These are phyloP conservation scores for Malus asiatica DNA, from an alignment of 306 rosid genomes.

Conservation along the genomic window DNA sequence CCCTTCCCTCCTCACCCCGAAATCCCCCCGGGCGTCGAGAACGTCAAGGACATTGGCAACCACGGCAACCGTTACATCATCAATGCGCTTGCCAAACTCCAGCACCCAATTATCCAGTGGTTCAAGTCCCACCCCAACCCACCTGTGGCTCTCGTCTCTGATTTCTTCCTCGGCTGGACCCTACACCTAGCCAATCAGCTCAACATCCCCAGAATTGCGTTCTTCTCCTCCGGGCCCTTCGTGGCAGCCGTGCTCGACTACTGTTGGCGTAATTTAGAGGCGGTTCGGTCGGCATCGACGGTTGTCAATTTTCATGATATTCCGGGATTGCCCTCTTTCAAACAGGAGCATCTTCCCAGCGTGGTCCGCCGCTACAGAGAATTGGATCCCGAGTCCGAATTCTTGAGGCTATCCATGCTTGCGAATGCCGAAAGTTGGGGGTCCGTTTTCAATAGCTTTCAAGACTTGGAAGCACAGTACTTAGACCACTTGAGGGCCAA, in stretches of 20 bases:
- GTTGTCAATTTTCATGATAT: slow-evolving; percentile 14
- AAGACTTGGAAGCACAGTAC: slow-evolving; percentile 29
- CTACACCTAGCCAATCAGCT: slow-evolving; percentile 23
- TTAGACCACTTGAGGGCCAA: slow-evolving; percentile 18
- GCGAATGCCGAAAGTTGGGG: slow-evolving; percentile 46
- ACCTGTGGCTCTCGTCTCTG: slow-evolving; percentile 44
- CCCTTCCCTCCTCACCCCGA: slow-evolving; percentile 64
- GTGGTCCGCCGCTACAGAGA: slow-evolving; percentile 18
- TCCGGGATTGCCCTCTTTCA: slow-evolving; percentile 37
- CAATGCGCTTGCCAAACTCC: slow-evolving; percentile 26
- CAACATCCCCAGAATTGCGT: slow-evolving; percentile 28
- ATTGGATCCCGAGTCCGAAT: slow-evolving; percentile 34
- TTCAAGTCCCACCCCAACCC: slow-evolving; percentile 42
- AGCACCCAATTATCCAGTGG: slow-evolving; percentile 31
- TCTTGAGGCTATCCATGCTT: slow-evolving; percentile 18
- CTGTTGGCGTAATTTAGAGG: slow-evolving; percentile 12
- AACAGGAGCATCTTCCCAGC: slow-evolving; percentile 42
- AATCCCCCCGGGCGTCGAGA: slow-evolving; percentile 39
- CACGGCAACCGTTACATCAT: slow-evolving; percentile 36
- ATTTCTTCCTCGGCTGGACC: slow-evolving; percentile 51
- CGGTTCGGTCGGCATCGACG: neutral
- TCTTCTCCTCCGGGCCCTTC: slow-evolving; percentile 12
- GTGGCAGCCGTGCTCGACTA: neutral
- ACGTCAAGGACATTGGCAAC: slow-evolving; percentile 49
- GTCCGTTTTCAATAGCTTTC: slow-evolving; percentile 28